Conservation (phyloP, 1,284 basidiomycete species). For the Exobasidium rhododendri region DNA sequence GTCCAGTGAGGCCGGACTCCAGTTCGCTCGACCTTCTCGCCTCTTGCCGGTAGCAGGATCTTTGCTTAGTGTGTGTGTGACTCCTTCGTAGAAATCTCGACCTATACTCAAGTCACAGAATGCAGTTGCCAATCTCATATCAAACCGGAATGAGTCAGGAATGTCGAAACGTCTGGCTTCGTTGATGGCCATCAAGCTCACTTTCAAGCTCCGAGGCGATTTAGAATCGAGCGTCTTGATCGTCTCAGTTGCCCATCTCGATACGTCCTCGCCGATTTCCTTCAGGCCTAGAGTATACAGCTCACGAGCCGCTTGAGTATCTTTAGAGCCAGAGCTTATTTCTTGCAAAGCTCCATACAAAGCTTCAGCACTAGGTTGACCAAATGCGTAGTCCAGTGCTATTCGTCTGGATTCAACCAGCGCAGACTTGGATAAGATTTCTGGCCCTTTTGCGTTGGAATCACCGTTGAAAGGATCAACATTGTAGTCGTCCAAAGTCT, state of each 20-base stretch:
- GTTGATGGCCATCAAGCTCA: slow-evolving; percentile 38
- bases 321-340: slow-evolving; percentile 17
- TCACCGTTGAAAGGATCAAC: slow-evolving; percentile 32
- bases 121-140: slow-evolving; percentile 51
- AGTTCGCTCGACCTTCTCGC: slow-evolving; percentile 32
- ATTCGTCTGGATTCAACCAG: slow-evolving; percentile 44
- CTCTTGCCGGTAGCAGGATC: slow-evolving; percentile 50
- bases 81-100: slow-evolving; percentile 54
- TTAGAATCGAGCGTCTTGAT: slow-evolving; percentile 38
- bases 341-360: slow-evolving; percentile 39
- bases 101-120: slow-evolving; percentile 51
- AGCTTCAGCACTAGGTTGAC: slow-evolving; percentile 38
- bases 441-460: slow-evolving; percentile 15
- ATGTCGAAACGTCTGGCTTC: slow-evolving; percentile 36
- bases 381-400: slow-evolving; percentile 49
- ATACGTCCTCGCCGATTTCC: slow-evolving; percentile 8
- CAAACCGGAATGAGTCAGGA: slow-evolving; percentile 41
- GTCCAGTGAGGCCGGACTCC: slow-evolving; percentile 38
- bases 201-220: slow-evolving; percentile 46
- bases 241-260: slow-evolving; percentile 37
- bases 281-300: slow-evolving; percentile 24
- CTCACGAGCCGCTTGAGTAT: slow-evolving; percentile 32
- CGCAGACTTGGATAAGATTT: slow-evolving; percentile 22
- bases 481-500: slow-evolving; percentile 37
- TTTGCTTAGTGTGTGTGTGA: slow-evolving; percentile 40